phyloP scores from a whole-genome alignment of 371 early-diverging fungal genomes.

The Rhizomucor pusillus region DNA sequence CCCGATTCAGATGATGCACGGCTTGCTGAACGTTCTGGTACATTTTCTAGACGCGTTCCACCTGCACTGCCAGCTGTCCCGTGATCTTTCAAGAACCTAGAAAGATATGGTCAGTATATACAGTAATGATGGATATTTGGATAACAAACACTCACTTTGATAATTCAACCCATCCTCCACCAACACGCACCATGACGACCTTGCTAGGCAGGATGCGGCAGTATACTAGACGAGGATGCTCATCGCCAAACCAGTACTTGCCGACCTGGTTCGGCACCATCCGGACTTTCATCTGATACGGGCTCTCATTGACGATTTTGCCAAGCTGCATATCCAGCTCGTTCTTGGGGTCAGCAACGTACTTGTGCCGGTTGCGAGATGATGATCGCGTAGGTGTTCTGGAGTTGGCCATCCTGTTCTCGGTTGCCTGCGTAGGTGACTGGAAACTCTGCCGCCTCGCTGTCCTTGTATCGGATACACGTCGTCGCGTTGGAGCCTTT shows the following conservation, averaged over 20 bases:
- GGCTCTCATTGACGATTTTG: conserved; percentile 59
- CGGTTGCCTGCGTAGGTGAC: not conserved
- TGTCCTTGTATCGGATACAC: conserved; percentile 1
- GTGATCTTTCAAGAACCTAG: conserved; percentile 2
- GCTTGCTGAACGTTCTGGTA: not conserved
- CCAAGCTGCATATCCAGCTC: conserved; percentile 51
- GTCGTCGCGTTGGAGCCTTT: no score
- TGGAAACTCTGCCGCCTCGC: conserved; percentile 3
- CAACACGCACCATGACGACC: conserved; percentile 81
- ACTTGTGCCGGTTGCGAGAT: conserved; percentile 7
- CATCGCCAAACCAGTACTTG: conserved; percentile 76
- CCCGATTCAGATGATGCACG: conserved; percentile 3
- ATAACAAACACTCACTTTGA: conserved; percentile 20
- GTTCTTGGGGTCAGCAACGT: conserved; percentile 45
- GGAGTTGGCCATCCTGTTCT: not conserved
- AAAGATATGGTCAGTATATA: not conserved
- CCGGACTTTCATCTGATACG: conserved; percentile 37
- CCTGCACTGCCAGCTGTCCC: not conserved
- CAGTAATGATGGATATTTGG: not conserved
- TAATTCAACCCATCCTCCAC: conserved; percentile 77
- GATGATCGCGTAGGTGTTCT: conserved; percentile 2
- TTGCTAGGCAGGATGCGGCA: conserved; percentile 64
- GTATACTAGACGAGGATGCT: conserved; percentile 54
- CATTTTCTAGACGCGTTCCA: not conserved
- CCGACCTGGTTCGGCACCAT: conserved; percentile 54